A percentile compares a stretch with the other conserved stretches of the same genome.
phyloP scores from a whole-genome alignment of 2,329 filamentous ascomycete genomes.

The Phyllosticta citrichinensis region DNA sequence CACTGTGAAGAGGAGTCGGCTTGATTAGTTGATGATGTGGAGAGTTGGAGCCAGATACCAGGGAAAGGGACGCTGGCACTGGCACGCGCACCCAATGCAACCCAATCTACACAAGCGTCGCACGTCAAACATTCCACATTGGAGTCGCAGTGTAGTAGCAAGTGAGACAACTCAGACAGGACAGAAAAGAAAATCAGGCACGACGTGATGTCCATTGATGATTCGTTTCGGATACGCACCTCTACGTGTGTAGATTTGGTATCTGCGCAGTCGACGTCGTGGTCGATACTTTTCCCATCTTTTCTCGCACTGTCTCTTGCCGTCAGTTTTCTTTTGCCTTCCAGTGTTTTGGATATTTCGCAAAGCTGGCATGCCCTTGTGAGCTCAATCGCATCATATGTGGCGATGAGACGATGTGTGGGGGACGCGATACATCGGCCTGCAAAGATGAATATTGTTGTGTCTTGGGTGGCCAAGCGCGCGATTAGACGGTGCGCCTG shows the following conservation, averaged over 20 bases:
- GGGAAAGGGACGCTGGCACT: too few species aligned
- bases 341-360: background rate
- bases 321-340: background rate
- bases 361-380: background rate
- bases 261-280: background rate
- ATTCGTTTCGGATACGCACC: background rate
- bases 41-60: too few species aligned
- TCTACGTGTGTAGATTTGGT: background rate
- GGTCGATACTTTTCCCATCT: background rate
- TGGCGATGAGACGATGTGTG: background rate
- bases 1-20: too few species aligned
- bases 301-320: background rate
- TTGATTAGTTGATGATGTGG: too few species aligned
- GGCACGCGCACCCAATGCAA: too few species aligned
- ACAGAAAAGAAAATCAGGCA: background rate
- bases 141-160: background rate
- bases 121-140: background rate
- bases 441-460: background rate
- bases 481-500: slow-evolving; percentile 66
- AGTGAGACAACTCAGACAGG: background rate
- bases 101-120: background rate
- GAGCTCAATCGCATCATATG: background rate
- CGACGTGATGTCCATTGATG: background rate
- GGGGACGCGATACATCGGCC: background rate
- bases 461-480: background rate